Base-by-base conservation (phyloP, 2,329 filamentous ascomycete genomes). In the Ophiostoma sp. region DNA sequence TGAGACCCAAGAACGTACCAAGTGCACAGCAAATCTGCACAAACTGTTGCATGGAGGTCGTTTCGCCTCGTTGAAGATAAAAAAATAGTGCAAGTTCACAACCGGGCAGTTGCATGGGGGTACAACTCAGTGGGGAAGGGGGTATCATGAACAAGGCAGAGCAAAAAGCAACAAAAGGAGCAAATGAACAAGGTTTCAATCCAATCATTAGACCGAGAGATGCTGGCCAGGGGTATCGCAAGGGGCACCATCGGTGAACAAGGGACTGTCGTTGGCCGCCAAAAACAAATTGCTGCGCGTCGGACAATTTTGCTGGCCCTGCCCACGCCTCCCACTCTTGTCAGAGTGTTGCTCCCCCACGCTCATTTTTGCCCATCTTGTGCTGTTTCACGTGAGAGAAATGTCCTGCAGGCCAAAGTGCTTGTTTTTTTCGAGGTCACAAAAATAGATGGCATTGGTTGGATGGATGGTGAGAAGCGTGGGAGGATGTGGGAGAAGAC, bases 331-430 rank as follows among this genome's bases (percentile, higher is more conserved):
- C 59, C 33, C 59, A 39, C 59, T n/a, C 36, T 63, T 19, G 2
- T 1, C 33, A 15, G 7, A 19, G 11, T 68, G 39, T 11, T 42
- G 55, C 15, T 45, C 36, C 57, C 61, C 66, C 66, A 69, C 66
- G 48, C 42, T 55, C 31, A 7, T n/a, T 28, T 39, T 28, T 61
- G 57, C 22, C 11, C n/a, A 45, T 70, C n/a, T 68, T 42, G 50
- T 55, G 50, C 68, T 8, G 50, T 31, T 42, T 59, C 68, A 42
- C 68, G 68, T 70, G 68, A 70, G 68, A 42, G 17, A 36, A 22
- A 69, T 45, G 45, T 69, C 66, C 68, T 45, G 68, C 50, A 59
- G 50, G 68, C 19, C 3, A 39, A 45, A 55, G 28, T 52, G 48
- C 48, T 69, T 55, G 48, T 39, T 55, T 55, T 28, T 33, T 19